Conservation (phyloP, 805 yeast species). For the Starmerella gropengiesseri region DNA sequence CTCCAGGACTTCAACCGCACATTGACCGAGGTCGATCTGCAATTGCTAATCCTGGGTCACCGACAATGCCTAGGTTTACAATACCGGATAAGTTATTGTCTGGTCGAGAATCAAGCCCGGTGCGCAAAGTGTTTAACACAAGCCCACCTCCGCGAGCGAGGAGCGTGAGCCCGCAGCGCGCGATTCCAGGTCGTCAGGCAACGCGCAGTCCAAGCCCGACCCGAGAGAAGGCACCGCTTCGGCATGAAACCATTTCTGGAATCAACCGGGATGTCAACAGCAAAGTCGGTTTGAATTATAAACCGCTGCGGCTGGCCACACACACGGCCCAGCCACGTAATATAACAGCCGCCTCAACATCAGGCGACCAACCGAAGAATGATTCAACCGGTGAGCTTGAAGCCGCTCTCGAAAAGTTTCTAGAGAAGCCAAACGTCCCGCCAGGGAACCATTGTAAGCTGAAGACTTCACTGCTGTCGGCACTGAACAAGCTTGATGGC, state of each 20-base stretch:
- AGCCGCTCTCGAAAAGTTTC: slow-evolving; percentile 11
- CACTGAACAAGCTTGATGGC: slow-evolving; percentile 20
- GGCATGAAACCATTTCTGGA: too few species aligned
- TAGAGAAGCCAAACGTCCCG: slow-evolving; percentile 1
- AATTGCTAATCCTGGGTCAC: not conserved
- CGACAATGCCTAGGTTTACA: not conserved
- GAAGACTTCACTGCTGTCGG: slow-evolving; percentile 14
- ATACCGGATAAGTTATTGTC: not conserved
- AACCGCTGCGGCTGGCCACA: slow-evolving; percentile 4
- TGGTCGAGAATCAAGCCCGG: slow-evolving; percentile 1
- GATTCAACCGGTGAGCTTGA: slow-evolving; percentile 5
- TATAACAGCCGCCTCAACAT: not conserved
- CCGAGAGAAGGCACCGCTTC: not conserved
- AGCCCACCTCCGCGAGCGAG: slow-evolving; percentile 9
- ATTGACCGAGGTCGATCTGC: too few species aligned
- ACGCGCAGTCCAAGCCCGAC: slow-evolving; percentile 12
- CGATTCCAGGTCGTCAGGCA: not conserved
- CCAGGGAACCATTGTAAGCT: slow-evolving; percentile 5
- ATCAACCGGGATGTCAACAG: not conserved
- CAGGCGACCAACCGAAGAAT: not conserved
- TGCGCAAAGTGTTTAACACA: slow-evolving; percentile 7
- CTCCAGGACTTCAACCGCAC: not conserved
- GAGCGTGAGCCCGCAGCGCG: slow-evolving; percentile 13
- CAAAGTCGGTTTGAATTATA: not conserved
- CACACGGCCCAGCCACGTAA: slow-evolving; percentile 2